Evolutionary conservation across 441 rosid genomes (phyloP), one percentile per base, ranked within the genome.

Genomic region (Arabidopsis hybrid): DNA sequence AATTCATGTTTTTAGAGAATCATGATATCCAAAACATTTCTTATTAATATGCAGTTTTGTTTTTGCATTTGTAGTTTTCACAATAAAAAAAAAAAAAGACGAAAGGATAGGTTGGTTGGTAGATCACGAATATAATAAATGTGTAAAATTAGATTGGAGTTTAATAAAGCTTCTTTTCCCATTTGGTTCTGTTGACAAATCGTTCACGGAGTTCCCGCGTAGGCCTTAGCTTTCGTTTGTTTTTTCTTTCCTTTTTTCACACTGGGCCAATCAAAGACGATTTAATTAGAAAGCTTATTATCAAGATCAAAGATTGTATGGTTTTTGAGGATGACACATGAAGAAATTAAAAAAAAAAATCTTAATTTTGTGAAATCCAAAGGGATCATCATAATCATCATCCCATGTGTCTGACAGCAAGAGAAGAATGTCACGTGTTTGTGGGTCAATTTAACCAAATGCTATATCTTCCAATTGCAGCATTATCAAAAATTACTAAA

Each of bases 121-220:
- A 36, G 57, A 52, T 71, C 14, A 18, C 55, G 49, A 45, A 39
- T 42, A 63, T 55, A 64, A 64, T 55, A 64, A 64, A 72, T 72
- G 70, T 63, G 49, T 34, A 26, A 53, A 55, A 55, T 72, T 55
- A 64, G 65, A 65, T 63, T 31, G 32, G 43, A 65, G 58, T 49
- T 69, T 14, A 60, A 71, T 40, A 60, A 71, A 60, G 39, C 56
- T 70, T 69, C 5, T 69, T 69, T 69, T 39, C 71, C 21, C 61
- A 69, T 8, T 76, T 69, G 4, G 74, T 76, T 49, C 1, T 31
- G 66, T 76, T 76, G 71, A 76, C 71, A 56, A 73, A 76, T 76
- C 62, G 55, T 71, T 65, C 76, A 71, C 76, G 63, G 49, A 21
- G 47, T 64, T 36, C 67, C 38, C 40, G 36, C 74, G 36, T 66